phyloP scores from a whole-genome alignment of 176 grass and related monocot genomes.

The Saccharum officinarum region DNA sequence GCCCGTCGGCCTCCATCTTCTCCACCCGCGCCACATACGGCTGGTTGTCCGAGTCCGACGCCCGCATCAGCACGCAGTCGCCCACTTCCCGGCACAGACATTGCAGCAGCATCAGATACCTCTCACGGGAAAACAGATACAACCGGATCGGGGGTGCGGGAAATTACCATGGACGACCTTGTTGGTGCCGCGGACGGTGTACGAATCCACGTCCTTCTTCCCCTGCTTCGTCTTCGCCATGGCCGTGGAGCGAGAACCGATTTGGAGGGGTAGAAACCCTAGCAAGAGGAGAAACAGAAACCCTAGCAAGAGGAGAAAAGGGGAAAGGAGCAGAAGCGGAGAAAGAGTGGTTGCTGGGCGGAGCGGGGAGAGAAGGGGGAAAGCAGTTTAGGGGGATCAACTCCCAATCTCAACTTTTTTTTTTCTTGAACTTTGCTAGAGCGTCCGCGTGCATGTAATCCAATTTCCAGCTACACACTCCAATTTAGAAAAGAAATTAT shows the following conservation, averaged over 20 bases:
- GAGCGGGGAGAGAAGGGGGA: neutral
- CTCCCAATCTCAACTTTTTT: no score
- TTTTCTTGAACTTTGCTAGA: no score
- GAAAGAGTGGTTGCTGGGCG: no score
- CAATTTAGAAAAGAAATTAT: no score
- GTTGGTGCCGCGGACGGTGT: slow-evolving; percentile 82
- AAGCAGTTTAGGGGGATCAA: no score
- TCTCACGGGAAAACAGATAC: neutral
- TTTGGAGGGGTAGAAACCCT: slow-evolving; percentile 38
- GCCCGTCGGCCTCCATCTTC: slow-evolving; percentile 84
- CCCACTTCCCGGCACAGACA: slow-evolving; percentile 41
- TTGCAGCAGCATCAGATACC: slow-evolving; percentile 34
- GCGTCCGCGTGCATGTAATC: no score
- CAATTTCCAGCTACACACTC: no score
- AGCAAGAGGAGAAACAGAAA: slow-evolving; percentile 32
- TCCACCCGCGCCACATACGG: slow-evolving; percentile 86
- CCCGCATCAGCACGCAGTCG: slow-evolving; percentile 84
- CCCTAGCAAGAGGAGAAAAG: slow-evolving; percentile 39
- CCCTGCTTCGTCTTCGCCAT: slow-evolving; percentile 87
- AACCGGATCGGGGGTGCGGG: neutral
- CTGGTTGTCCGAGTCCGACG: slow-evolving; percentile 71
- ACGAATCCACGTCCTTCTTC: slow-evolving; percentile 76
- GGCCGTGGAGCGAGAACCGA: neutral
- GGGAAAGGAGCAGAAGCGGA: neutral
- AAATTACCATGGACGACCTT: slow-evolving; percentile 71